Conservation (phyloP, 202 grass and related monocot genomes). For the Setaria viridis region DNA sequence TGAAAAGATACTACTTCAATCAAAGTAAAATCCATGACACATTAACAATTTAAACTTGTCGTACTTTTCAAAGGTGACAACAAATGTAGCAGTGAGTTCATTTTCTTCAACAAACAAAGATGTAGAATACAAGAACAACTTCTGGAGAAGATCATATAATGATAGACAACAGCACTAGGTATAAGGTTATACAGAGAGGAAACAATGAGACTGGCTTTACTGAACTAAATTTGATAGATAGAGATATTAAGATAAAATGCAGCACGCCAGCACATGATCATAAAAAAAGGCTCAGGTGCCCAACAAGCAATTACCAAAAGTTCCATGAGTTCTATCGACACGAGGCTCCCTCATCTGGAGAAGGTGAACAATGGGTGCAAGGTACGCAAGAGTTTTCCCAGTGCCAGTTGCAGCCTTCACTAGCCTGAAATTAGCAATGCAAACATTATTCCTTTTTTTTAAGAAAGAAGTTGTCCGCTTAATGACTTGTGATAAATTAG, state of each 20-base stretch:
- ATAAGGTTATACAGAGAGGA: not conserved
- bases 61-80: not conserved
- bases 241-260: not conserved
- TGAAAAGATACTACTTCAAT: not conserved
- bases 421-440: slow-evolving; percentile 62
- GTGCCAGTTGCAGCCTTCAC: slow-evolving; percentile 97
- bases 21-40: not conserved
- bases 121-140: not conserved
- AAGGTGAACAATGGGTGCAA: slow-evolving; percentile 82
- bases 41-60: not conserved
- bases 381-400: slow-evolving; percentile 88
- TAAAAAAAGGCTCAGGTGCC: not conserved
- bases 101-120: not conserved
- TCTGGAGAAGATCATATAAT: slow-evolving; percentile 2
- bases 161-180: not conserved
- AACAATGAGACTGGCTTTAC: not conserved
- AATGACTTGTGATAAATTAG: not conserved
- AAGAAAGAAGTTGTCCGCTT: not conserved
- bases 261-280: slow-evolving; percentile 4
- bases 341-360: slow-evolving; percentile 87
- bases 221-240: not conserved
- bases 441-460: not conserved
- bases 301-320: slow-evolving; percentile 66
- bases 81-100: not conserved
- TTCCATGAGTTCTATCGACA: slow-evolving; percentile 78